Percentiles rank a stretch among this genome's conserved stretches.
Conservation (phyloP, 805 yeast species). For the Pichia membranifaciens region DNA sequence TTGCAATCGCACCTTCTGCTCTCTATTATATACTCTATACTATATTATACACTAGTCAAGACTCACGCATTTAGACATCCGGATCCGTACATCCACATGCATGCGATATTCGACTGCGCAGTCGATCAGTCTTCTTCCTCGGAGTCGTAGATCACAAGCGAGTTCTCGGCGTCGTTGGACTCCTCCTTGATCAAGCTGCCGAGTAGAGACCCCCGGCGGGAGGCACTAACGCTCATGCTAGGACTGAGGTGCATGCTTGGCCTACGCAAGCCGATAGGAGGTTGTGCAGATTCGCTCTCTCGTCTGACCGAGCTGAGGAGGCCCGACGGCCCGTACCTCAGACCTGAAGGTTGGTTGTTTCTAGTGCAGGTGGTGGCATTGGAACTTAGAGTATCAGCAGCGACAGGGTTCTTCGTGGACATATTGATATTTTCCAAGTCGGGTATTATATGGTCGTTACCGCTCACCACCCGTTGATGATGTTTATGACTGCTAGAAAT, state of each 20-base stretch:
- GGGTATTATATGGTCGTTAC: not conserved
- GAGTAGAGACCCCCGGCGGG: constrained; percentile 16
- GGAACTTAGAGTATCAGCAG: too few species aligned
- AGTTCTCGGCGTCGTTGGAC: constrained; percentile 8
- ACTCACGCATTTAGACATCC: not conserved
- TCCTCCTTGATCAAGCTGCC: constrained; percentile 14
- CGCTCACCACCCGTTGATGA: not conserved
- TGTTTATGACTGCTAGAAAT: not conserved
- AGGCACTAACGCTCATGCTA: constrained; percentile 9
- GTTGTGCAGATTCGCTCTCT: constrained; percentile 11
- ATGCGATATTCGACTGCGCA: too few species aligned
- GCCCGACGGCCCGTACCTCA: not conserved
- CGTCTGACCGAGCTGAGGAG: constrained; percentile 4
- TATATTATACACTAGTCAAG: not conserved
- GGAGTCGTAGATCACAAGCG: constrained; percentile 15
- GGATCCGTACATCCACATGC: too few species aligned
- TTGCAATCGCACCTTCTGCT: too few species aligned
- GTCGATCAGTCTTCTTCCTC: constrained; percentile 17
- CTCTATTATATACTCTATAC: too few species aligned
- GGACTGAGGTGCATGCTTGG: constrained; percentile 6
- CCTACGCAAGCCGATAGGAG: constrained; percentile 12
- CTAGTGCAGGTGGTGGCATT: not conserved
- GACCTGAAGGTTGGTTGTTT: not conserved
- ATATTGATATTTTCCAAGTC: not conserved
- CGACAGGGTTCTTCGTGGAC: not conserved